These are phyloP conservation scores for Curvularia hawaiiensis DNA, from an alignment of 2,329 filamentous ascomycete genomes.

Conservation along the genomic window DNA sequence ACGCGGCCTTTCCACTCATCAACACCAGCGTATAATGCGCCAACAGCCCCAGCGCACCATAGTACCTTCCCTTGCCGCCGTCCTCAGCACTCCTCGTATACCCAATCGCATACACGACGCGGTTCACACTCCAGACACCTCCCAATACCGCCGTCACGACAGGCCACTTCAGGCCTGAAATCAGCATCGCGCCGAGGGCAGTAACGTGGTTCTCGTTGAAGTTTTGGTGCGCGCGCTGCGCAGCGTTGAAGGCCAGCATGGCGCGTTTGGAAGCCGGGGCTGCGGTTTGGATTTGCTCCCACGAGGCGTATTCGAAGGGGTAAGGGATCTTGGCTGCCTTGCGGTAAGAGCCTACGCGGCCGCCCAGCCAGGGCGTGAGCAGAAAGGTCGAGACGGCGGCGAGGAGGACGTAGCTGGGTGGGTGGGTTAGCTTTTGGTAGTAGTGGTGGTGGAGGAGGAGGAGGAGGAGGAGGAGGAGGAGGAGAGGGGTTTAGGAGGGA, in stretches of 20 bases:
- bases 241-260: conserved; percentile 53
- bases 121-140: conserved; percentile 56
- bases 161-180: conserved; percentile 62
- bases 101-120: conserved; percentile 56
- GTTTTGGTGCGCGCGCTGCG: conserved; percentile 58
- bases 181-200: conserved; percentile 57
- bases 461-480: too few relatives aligned
- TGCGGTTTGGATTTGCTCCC: conserved; percentile 55
- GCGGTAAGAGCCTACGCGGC: conserved; percentile 54
- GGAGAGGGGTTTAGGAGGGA: neutral
- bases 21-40: conserved; percentile 37
- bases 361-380: conserved; percentile 58
- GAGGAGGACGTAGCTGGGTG: conserved; percentile 61
- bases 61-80: conserved; percentile 53
- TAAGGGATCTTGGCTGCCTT: conserved; percentile 60
- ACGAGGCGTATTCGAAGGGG: conserved; percentile 63
- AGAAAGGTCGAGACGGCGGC: conserved; percentile 61
- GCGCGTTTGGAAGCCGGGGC: conserved; percentile 49
- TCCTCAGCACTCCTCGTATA: conserved; percentile 49
- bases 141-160: conserved; percentile 53
- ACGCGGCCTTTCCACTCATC: conserved; percentile 36
- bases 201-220: conserved; percentile 63
- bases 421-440: conserved; percentile 1
- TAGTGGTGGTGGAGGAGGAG: too few relatives aligned
- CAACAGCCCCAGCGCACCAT: conserved; percentile 43